Base-by-base conservation (phyloP, 805 yeast species). In the Debaryomyces tyrocola region DNA sequence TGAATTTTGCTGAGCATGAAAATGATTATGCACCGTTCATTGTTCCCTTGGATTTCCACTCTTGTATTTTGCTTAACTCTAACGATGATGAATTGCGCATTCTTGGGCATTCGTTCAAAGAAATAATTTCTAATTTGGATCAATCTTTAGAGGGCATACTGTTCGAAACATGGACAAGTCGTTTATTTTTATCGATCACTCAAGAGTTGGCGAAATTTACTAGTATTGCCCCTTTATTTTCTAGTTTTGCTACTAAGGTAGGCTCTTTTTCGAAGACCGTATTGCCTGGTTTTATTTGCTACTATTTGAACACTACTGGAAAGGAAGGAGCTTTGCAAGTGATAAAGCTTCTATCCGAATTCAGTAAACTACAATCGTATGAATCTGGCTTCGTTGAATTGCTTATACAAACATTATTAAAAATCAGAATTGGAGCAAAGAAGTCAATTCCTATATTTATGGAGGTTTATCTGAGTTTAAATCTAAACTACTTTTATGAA, bases 401-500 rank as follows among this genome's bases (percentile, higher is more conserved):
- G 11, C 51, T 67, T 34, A 46, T 55, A 8, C 44, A 54, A 6
- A 54, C 62, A 5, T 36, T 65, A 1, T 45, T 78, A 4, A 47
- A 66, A 4, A 54, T 79, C 3, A 59, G 84, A 43, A 55, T 70
- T 6, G 82, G 77, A 2, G 64, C 73, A 0, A 67, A 66, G 41
- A 55, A 50, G 41, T 59, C 59, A 2, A 42, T 54, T 2, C 48
- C 53, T 2, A 53, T 47, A 5, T 78, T 69, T 47, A 46, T 50
- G 6, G 49, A 46, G 1, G 57, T 72, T 3, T 72, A 64, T 43
- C 43, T 53, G 9, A 50, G 51, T 0, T 45, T 78, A n/a, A 67
- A 73, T 41, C 49, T 63, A 5, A 43, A 45, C 1, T 33, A 40
- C 2, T 51, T 74, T 2, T 70, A 58, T 46, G 27, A 55, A 10